These are phyloP conservation scores for Annona squamosa DNA, from an alignment of 164 flowering plant species.

Conservation along the genomic window DNA sequence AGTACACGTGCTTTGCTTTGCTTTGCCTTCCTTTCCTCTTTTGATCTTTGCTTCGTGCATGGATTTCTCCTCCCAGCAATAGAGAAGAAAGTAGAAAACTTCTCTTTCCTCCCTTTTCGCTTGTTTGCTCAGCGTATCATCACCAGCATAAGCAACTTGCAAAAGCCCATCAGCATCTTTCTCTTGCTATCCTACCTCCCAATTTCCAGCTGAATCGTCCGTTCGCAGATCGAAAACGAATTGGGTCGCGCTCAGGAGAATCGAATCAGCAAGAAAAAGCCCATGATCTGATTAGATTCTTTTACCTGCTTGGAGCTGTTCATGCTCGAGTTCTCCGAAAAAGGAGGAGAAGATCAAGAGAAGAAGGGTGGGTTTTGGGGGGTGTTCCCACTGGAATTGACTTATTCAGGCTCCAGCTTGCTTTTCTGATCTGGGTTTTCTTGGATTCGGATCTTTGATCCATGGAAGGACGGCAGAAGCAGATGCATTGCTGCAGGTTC, in stretches of 20 bases:
- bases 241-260: constrained; percentile 20
- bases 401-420: neutral
- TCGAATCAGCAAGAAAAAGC: constrained; percentile 6
- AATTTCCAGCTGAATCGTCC: constrained; percentile 4
- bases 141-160: constrained; percentile 6
- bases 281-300: constrained; percentile 12
- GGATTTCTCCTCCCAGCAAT: constrained; percentile 59
- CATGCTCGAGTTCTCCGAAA: neutral
- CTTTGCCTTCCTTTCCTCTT: constrained; percentile 22
- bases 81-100: constrained; percentile 7
- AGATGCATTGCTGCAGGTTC: constrained; percentile 56
- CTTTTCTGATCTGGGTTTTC: constrained; percentile 33
- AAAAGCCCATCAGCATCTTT: constrained; percentile 12
- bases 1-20: constrained; percentile 50
- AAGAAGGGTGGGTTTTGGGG: neutral
- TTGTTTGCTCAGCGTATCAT: neutral
- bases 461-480: constrained; percentile 24
- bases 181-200: constrained; percentile 23
- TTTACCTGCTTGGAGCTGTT: constrained; percentile 10
- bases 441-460: constrained; percentile 2
- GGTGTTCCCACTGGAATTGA: constrained; percentile 9
- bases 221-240: constrained; percentile 9
- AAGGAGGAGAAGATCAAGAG: neutral
- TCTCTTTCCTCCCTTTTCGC: neutral
- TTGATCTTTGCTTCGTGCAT: constrained; percentile 68